Percentiles rank a stretch among this genome's conserved stretches.
Conservation (phyloP, 495 filamentous ascomycete genomes). For the Aspergillus sclerotiicarbonarius region DNA sequence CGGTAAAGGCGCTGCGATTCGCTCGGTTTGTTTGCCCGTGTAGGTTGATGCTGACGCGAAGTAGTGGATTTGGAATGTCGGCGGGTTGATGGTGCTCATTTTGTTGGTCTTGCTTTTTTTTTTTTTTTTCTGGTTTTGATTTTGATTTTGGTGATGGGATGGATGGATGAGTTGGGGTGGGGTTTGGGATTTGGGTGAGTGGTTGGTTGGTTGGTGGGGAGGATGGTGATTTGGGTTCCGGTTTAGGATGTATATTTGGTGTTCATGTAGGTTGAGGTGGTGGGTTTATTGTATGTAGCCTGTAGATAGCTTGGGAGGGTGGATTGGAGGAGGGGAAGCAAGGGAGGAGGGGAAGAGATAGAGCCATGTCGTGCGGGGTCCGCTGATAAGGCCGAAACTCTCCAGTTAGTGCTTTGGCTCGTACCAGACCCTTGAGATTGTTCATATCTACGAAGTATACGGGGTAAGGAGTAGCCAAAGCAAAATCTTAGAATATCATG, state of each 20-base stretch:
- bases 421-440: no score
- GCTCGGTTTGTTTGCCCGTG: conserved; percentile 69
- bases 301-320: background rate
- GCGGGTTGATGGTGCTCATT: conserved; percentile 1
- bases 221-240: background rate
- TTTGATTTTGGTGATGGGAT: no score
- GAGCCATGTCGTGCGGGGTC: background rate
- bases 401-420: background rate
- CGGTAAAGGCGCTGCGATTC: conserved; percentile 68
- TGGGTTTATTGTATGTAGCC: no score
- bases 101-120: no score
- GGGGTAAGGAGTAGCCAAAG: no score
- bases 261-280: no score
- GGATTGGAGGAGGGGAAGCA: background rate
- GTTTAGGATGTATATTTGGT: no score
- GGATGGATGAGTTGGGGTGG: background rate
- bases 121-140: background rate
- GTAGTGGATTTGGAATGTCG: conserved; percentile 75
- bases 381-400: background rate
- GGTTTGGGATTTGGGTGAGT: no score
- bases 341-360: background rate
- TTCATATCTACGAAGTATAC: background rate
- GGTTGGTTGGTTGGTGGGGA: no score
- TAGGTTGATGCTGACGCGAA: conserved; percentile 77
- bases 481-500: no score